A percentile compares a stretch with the other conserved stretches of the same genome.
phyloP scores from a whole-genome alignment of 2,329 filamentous ascomycete genomes.

The Aureobasidium sp. region DNA sequence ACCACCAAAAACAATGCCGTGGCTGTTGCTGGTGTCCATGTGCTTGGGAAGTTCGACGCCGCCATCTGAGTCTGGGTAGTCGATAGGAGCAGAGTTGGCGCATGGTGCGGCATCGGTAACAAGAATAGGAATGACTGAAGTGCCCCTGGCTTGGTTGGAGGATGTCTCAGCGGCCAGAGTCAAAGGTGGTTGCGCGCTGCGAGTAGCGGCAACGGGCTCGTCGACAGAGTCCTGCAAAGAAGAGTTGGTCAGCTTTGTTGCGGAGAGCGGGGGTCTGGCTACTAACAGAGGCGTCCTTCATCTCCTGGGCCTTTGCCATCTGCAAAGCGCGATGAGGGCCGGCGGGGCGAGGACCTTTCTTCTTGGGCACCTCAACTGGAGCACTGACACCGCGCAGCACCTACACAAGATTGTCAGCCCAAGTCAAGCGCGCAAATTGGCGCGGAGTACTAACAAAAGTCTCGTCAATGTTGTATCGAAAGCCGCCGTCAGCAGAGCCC shows the following conservation, averaged over 20 bases:
- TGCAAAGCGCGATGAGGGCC: background rate
- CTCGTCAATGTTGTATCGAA: background rate
- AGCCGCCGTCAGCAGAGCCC: background rate
- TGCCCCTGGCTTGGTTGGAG: background rate
- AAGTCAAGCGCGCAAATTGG: background rate
- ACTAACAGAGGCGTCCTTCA: background rate
- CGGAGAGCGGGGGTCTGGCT: background rate
- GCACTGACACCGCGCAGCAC: background rate
- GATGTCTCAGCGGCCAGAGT: background rate
- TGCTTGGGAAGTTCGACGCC: background rate
- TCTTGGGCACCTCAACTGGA: background rate
- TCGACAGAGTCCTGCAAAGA: background rate
- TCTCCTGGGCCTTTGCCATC: background rate
- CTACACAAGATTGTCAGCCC: background rate
- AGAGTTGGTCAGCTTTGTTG: background rate
- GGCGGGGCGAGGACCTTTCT: background rate
- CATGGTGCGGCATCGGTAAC: background rate
- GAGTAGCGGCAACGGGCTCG: background rate
- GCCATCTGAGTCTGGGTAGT: background rate
- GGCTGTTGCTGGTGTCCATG: background rate
- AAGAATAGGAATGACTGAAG: too few relatives aligned
- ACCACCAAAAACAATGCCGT: background rate
- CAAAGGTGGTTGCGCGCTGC: background rate
- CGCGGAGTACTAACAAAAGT: background rate
- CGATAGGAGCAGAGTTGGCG: background rate